Base-by-base conservation (phyloP, 2,329 filamentous ascomycete species). In the Cryphonectria carpinicola region DNA sequence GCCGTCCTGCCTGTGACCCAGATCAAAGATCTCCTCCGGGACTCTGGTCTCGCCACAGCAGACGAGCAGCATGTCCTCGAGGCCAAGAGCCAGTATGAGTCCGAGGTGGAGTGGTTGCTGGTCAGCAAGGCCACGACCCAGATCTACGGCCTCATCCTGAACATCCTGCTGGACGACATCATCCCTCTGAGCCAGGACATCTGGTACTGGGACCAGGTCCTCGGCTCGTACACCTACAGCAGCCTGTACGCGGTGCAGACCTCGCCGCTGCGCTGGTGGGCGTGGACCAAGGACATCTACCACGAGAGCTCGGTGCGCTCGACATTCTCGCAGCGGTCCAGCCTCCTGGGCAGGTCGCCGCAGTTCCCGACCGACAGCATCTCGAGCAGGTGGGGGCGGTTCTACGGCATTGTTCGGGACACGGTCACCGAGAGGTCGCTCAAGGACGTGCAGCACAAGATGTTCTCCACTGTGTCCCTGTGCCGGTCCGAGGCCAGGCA, bases 131-230 rank as follows among this genome's bases (percentile, higher is more conserved):
- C 95, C 5, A 93, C 95, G 0, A 89, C 95, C n/a, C 95, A 98
- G 78, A 90, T 92, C 1, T 97, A 97, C 77, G 95, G 95, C 4
- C 83, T 93, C 65, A 87, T 97, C 56, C 84, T 98, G 75, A 90
- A 90, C 75, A 90, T 88, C 0, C 86, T 98, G 4, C 82, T 98
- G 14, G 92, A 95, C 69, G 92, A 96, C 76, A 97, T 94, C 14
- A 90, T 95, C 14, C 91, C 92, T 0, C 81, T 99, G 25, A 93
- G 90, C 76, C 91, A 97, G 74, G 94, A 97, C 75, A 91, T 97
- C 35, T 95, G 92, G 89, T 98, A 98, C 80, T 99, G 96, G 96
- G 93, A 97, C 77, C 92, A 96, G 74, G 88, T 98, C 1, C 82
- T 97, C 41, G 88, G 89, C 13, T 97, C 93, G 0, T 91, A 93